These are phyloP conservation scores for Citeromyces nyonsensis DNA, from an alignment of 805 yeast genomes.

Conservation along the genomic window DNA sequence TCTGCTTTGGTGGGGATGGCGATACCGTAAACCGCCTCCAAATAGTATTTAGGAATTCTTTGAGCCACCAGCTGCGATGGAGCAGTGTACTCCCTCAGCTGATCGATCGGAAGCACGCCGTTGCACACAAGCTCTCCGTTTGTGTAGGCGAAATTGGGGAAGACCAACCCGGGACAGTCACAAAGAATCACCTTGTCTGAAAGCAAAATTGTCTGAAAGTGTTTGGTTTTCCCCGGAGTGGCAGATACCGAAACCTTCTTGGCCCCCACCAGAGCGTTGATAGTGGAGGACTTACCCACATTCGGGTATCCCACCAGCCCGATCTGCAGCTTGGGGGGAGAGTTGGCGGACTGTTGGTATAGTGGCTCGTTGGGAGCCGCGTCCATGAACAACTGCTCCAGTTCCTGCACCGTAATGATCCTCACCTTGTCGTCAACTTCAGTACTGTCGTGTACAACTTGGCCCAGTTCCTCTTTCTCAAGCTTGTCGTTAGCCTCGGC, in stretches of 20 bases:
- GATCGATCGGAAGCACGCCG: conserved; percentile 98
- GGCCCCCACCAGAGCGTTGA: conserved; percentile 90
- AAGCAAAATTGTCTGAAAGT: conserved; percentile 88
- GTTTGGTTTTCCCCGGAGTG: conserved; percentile 98
- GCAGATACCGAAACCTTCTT: conserved; percentile 97
- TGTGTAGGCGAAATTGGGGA: conserved; percentile 93
- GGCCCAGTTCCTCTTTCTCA: conserved; percentile 10
- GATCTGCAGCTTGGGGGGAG: conserved; percentile 69
- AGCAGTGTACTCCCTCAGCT: conserved; percentile 80
- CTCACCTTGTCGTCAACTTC: conserved; percentile 34
- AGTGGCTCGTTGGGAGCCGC: conserved; percentile 61
- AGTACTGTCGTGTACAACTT: conserved; percentile 10
- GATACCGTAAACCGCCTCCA: conserved; percentile 91
- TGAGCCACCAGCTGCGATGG: conserved; percentile 78
- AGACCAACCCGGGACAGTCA: conserved; percentile 98
- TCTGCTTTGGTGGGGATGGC: conserved; percentile 59
- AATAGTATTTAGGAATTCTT: conserved; percentile 73
- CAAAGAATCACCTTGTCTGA: conserved; percentile 76
- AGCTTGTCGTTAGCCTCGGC: conserved; percentile 47
- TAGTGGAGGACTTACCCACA: conserved; percentile 64
- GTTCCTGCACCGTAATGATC: conserved; percentile 69
- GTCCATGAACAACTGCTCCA: conserved; percentile 62
- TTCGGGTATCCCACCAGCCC: conserved; percentile 98
- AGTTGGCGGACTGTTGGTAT: conserved; percentile 39
- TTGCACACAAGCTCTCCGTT: conserved; percentile 94